Percentiles rank a stretch among this genome's conserved stretches.
These are phyloP conservation scores for Candida pini DNA, from an alignment of 805 yeast species.

Conservation along the genomic window DNA sequence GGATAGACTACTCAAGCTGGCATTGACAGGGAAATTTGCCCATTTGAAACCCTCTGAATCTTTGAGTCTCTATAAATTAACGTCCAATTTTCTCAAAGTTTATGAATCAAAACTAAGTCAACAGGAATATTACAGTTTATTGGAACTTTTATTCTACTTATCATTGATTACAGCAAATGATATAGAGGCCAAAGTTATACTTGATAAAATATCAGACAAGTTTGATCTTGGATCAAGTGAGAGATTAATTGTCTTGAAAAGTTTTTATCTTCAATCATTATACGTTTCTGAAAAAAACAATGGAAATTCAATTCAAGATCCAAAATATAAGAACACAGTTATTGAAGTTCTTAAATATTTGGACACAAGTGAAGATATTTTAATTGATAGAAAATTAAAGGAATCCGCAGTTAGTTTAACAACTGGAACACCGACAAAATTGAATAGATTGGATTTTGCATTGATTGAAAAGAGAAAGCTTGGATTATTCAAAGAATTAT, in stretches of 20 bases:
- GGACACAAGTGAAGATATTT: slow-evolving; percentile 8
- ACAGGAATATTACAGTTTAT: slow-evolving; percentile 47
- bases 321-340: no score
- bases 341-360: slow-evolving; percentile 31
- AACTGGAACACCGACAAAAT: slow-evolving; percentile 21
- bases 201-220: slow-evolving; percentile 62
- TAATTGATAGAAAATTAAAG: slow-evolving; percentile 13
- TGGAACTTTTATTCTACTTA: slow-evolving; percentile 69
- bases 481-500: slow-evolving; percentile 19
- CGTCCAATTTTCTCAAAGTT: slow-evolving; percentile 31
- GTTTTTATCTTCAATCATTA: slow-evolving; percentile 55
- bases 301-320: slow-evolving; percentile 8
- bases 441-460: slow-evolving; percentile 19
- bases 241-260: slow-evolving; percentile 48
- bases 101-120: slow-evolving; percentile 28
- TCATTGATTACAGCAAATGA: slow-evolving; percentile 59
- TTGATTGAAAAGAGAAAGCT: slow-evolving; percentile 15
- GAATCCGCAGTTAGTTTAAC: slow-evolving; percentile 18
- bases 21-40: slow-evolving; percentile 45
- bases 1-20: slow-evolving; percentile 45
- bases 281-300: slow-evolving; percentile 34
- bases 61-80: slow-evolving; percentile 31
- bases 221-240: slow-evolving; percentile 50
- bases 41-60: slow-evolving; percentile 42
- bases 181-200: slow-evolving; percentile 59